Evolutionary conservation across 2,329 filamentous ascomycete species (phyloP).

Genomic region (Calonectria pseudoturangicola): DNA sequence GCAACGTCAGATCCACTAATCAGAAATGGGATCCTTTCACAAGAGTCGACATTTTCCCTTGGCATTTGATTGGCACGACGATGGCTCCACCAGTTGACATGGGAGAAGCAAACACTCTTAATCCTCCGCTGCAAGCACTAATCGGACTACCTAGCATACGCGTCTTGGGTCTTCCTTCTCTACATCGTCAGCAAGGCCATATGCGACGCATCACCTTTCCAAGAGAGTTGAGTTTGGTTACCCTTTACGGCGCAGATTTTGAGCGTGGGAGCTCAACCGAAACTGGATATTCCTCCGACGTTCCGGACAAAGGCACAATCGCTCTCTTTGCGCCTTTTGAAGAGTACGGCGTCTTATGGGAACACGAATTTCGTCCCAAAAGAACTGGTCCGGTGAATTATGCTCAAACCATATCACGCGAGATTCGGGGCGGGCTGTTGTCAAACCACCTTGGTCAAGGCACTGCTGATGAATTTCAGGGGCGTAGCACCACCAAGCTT

Average conservation of each 20-base stretch:
- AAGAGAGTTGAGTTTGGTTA: not conserved
- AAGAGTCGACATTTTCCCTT: not conserved
- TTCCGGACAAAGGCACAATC: not conserved
- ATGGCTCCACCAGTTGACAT: slow-evolving; percentile 4
- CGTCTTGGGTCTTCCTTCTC: not conserved
- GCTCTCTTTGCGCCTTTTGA: not conserved
- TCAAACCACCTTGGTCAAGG: not conserved
- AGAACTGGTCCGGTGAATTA: not conserved
- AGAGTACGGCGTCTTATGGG: not conserved
- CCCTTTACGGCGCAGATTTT: not conserved
- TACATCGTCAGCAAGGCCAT: not conserved
- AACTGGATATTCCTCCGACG: not conserved
- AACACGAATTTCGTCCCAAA: not conserved
- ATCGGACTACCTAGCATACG: not conserved
- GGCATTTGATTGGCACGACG: not conserved
- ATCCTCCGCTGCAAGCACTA: not conserved
- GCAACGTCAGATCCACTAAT: not conserved
- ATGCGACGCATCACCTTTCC: not conserved
- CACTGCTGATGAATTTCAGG: not conserved
- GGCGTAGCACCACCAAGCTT: not conserved
- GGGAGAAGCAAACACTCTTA: not conserved
- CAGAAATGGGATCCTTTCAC: not conserved
- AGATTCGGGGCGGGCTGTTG: not conserved
- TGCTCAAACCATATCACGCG: not conserved
- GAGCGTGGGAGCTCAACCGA: too few relatives aligned